A percentile compares a stretch with the other conserved stretches of the same genome.
These are phyloP conservation scores for Cryomyces antarcticus DNA, from an alignment of 495 filamentous ascomycete genomes.

Conservation along the genomic window DNA sequence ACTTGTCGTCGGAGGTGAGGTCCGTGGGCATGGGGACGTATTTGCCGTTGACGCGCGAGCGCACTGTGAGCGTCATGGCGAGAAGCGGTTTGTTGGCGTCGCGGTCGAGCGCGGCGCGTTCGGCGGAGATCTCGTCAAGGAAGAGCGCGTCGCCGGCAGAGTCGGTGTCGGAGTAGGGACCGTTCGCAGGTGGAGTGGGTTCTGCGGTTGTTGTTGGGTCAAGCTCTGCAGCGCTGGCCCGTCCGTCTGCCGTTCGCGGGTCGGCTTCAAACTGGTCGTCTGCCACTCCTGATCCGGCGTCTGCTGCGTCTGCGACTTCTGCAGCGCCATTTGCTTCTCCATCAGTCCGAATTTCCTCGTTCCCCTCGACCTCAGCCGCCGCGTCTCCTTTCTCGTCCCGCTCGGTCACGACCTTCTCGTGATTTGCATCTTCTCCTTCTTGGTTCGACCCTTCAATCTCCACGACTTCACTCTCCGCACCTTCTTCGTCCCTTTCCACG, in stretches of 20 bases:
- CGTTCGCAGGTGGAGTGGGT: neutral
- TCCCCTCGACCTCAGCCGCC: neutral
- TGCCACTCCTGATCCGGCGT: no score
- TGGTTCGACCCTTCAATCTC: neutral
- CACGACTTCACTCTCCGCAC: slow-evolving; percentile 1
- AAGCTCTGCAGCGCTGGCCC: neutral
- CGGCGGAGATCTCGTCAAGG: slow-evolving; percentile 5
- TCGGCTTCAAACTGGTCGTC: no score
- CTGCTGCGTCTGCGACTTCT: neutral
- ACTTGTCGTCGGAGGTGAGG: slow-evolving; percentile 32
- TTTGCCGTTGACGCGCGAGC: slow-evolving; percentile 50
- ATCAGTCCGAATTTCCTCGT: slow-evolving; percentile 1
- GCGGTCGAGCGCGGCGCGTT: slow-evolving; percentile 1
- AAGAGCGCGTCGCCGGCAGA: slow-evolving; percentile 9
- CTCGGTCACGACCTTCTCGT: slow-evolving; percentile 1
- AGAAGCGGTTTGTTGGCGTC: slow-evolving; percentile 22
- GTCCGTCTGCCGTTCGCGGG: neutral
- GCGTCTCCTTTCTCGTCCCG: slow-evolving; percentile 3
- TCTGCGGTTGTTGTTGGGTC: neutral
- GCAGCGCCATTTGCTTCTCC: neutral
- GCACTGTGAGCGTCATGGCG: slow-evolving; percentile 46
- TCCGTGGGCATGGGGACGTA: slow-evolving; percentile 37
- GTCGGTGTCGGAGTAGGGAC: neutral
- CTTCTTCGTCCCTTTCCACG: slow-evolving; percentile 27
- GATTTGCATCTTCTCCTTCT: slow-evolving; percentile 5